These are phyloP conservation scores for Annulohypoxylon stygium DNA, from an alignment of 495 filamentous ascomycete genomes.

Conservation along the genomic window DNA sequence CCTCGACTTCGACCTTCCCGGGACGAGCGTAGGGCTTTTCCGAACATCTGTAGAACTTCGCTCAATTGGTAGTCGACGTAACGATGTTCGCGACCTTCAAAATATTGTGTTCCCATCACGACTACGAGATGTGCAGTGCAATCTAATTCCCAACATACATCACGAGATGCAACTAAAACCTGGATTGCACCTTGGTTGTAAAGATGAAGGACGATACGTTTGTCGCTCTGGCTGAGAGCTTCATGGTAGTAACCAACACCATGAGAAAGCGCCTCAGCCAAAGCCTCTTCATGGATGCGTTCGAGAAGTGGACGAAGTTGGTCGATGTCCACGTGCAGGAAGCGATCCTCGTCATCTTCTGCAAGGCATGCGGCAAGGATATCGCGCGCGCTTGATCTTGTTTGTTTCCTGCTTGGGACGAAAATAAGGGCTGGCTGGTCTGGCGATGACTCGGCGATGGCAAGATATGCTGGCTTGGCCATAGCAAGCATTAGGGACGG, in stretches of 20 bases:
- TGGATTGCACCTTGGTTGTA: conserved; percentile 94
- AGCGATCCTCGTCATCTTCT: conserved; percentile 93
- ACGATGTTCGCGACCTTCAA: conserved; percentile 94
- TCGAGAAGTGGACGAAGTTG: conserved; percentile 86
- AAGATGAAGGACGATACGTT: conserved; percentile 91
- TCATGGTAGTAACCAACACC: conserved; percentile 99
- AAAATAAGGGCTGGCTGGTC: conserved; percentile 93
- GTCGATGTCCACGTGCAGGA: conserved; percentile 83
- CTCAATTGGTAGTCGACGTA: conserved; percentile 97
- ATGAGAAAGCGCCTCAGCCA: conserved; percentile 92
- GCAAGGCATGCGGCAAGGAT: conserved; percentile 84
- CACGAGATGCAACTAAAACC: conserved; percentile 90
- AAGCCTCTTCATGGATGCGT: conserved; percentile 83
- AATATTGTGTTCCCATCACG: conserved; percentile 99
- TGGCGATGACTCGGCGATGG: conserved; percentile 84
- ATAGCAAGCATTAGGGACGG: conserved; percentile 98
- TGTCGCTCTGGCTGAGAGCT: conserved; percentile 87
- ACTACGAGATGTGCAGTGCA: conserved; percentile 89
- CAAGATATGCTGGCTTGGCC: conserved; percentile 91
- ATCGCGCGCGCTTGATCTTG: conserved; percentile 89
- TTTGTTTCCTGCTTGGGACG: conserved; percentile 92
- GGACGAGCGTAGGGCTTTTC: conserved; percentile 84
- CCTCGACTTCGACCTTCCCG: conserved; percentile 85
- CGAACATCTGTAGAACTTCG: conserved; percentile 99
- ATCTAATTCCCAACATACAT: conserved; percentile 96